Base-by-base conservation (phyloP, 2,329 filamentous ascomycete species). In the Pseudogymnoascus sp. region DNA sequence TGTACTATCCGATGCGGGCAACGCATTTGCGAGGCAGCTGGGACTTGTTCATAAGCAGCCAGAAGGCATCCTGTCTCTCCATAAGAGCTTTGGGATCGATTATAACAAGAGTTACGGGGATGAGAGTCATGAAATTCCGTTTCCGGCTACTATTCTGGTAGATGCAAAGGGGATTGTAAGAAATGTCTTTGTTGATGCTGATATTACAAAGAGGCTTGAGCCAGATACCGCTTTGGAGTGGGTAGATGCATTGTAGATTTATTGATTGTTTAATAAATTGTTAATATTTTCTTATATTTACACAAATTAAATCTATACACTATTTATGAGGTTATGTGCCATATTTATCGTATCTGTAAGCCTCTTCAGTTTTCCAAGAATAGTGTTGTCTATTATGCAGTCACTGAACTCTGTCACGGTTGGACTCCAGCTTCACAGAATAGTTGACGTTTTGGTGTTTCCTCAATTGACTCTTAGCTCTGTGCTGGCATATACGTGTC, bases 1-100 rank as follows among this genome's bases (percentile, higher is more conserved):
- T 0, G 76, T 78, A 2, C 68, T 78, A 4, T 74, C 74, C 1
- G 76, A 78, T 62, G 65, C 70, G 2, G 70, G 70, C 2, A 74
- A 75, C 60, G 65, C 65, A 22, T 66, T 74, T 61, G 74, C 75
- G 1, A 66, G 65, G 18, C 61, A 74, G 64, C 65, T 77, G 8
- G 73, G 74, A 3, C 72, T 77, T 47, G 63, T 76, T 5, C 75
- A 68, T 62, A 59, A 66, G 12, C 68, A 72, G 62, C 67, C 69
- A 3, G 68, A 74, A 5, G 34, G 62, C 3, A 43, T 75, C 58
- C 60, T 68, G 30, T 57, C 64, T 1, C 54, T 72, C 2, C 70
- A 74, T 58, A 62, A 67, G 5, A 57, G 60, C 0, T 38, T 74
- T 6, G 74, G 73, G 0, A 25, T 70, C 57, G 70, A 75, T 59